phyloP scores from a whole-genome alignment of 2,329 filamentous ascomycete genomes.

The Xylogone sp. region DNA sequence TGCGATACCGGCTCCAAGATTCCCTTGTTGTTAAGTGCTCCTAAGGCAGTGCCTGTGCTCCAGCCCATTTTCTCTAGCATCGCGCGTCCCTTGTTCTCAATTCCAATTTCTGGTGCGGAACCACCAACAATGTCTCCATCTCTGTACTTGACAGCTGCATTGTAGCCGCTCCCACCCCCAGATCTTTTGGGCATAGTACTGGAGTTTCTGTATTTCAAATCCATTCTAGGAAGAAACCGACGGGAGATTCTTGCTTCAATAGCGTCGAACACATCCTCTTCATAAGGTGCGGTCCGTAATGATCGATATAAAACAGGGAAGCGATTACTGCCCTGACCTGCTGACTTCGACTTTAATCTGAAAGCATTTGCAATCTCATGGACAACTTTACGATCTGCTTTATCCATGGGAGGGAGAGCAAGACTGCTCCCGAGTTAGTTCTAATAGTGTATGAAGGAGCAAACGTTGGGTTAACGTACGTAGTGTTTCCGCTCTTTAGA shows the following conservation, averaged over 20 bases:
- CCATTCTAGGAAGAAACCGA: conserved; percentile 52
- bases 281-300: conserved; percentile 57
- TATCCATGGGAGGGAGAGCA: conserved; percentile 79
- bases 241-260: conserved; percentile 43
- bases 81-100: conserved; percentile 76
- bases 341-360: conserved; percentile 79
- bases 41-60: conserved; percentile 80
- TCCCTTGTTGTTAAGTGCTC: conserved; percentile 78
- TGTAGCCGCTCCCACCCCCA: conserved; percentile 27
- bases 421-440: conserved; percentile 45
- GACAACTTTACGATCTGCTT: conserved; percentile 69
- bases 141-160: conserved; percentile 54
- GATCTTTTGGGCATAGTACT: conserved; percentile 28
- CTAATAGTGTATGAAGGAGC: conserved; percentile 2
- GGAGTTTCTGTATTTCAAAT: conserved; percentile 30
- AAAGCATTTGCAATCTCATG: conserved; percentile 76
- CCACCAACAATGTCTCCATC: conserved; percentile 89
- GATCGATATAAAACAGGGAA: conserved; percentile 78
- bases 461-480: conserved; percentile 41
- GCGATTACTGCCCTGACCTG: conserved; percentile 67
- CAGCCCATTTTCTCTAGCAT: conserved; percentile 99
- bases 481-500: conserved; percentile 57
- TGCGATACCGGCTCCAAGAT: conserved; percentile 83
- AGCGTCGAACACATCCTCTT: conserved; percentile 50
- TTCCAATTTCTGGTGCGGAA: conserved; percentile 76